Evolutionary conservation across 164 flowering plant genomes (phyloP), one percentile per base, ranked within the genome.

Genomic region (Stephania yunnanensis): DNA sequence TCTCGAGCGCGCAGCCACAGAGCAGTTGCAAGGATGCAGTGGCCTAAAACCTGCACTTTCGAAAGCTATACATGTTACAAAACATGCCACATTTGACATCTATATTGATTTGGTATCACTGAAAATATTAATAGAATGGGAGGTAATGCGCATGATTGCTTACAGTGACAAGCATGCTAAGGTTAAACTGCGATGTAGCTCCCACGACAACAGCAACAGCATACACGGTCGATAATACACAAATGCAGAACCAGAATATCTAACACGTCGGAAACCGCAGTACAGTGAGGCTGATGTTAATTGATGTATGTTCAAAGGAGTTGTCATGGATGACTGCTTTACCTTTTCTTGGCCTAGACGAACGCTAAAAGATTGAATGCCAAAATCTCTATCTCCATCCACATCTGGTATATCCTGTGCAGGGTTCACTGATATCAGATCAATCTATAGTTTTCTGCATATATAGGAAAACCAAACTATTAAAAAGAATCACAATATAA

Each of bases 321-420:
- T 17, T 64, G 5, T 7, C 19, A 70, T 36, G 30, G 29, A 20
- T 29, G n/a, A 48, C 17, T 53, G 19, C 72, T 80, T 73, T 42
- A 87, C 89, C 69, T 66, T 79, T 82, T 85, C 78, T 80, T 81
- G 87, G 17, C 89, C 91, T 20, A 85, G 71, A 3, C 76, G 64
- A 48, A 88, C 86, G 8, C 78, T 87, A 69, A 85, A 84, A n/a
- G 91, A 87, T 36, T 81, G 84, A 72, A 88, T 88, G 50, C 91
- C 87, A 71, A 75, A 87, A 19, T 78, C 48, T 70, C 71, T 83
- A 75, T 88, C 91, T n/a, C 91, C 90, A 69, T 81, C 87, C 13
- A 86, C 81, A 68, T 87, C 90, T 64, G 90, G 89, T 61, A 87
- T 86, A 72, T 88, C 91, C 91, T 88, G 81, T 75, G 65, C 3